Evolutionary conservation across 306 rosid species (phyloP).

Genomic region (Trifolium fragiferum): DNA sequence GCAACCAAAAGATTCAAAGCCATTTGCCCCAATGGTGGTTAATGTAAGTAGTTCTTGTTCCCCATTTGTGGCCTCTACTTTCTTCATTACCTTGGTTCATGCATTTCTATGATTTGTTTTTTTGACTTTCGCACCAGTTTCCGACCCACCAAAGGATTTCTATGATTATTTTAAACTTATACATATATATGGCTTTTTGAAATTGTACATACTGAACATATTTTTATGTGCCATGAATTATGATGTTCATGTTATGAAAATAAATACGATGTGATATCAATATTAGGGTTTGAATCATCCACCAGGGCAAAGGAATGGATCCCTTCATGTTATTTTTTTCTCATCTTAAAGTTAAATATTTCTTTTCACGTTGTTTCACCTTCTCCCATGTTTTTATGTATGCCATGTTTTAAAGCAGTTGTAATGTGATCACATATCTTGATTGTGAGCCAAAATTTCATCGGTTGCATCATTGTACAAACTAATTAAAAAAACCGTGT

Average conservation of each 20-base stretch:
- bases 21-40: conserved; percentile 80
- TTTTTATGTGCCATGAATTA: conserved; percentile 8
- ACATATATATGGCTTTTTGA: neutral
- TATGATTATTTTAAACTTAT: neutral
- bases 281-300: too few species aligned
- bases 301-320: too few species aligned
- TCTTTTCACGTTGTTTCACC: neutral
- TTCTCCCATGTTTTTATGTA: neutral
- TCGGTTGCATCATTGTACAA: neutral
- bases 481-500: neutral
- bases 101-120: neutral
- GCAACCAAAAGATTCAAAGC: conserved; percentile 68
- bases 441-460: conserved; percentile 22
- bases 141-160: too few species aligned
- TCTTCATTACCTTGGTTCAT: conserved; percentile 11
- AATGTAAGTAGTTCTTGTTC: conserved; percentile 55
- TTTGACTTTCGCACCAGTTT: too few species aligned
- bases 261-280: neutral
- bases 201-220: neutral
- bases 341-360: too few species aligned
- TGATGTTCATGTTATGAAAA: neutral
- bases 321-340: too few species aligned
- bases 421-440: neutral
- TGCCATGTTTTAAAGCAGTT: neutral
- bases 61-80: conserved; percentile 25